These are phyloP conservation scores for Pyricularia grisea DNA, from an alignment of 2,329 filamentous ascomycete genomes.

Conservation along the genomic window DNA sequence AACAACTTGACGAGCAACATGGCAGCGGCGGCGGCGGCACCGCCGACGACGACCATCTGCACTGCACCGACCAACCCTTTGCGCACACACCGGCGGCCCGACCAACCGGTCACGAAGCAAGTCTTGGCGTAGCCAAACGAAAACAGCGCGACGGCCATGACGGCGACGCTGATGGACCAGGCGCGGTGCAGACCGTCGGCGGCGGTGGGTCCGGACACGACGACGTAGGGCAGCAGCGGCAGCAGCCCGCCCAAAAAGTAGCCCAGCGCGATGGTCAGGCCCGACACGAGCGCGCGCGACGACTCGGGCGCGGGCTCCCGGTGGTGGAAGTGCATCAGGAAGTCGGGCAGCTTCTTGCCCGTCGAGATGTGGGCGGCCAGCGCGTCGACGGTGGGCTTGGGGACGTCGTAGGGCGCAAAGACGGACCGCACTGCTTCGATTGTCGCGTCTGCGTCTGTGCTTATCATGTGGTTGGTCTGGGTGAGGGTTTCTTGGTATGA, in stretches of 20 bases:
- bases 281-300: constrained; percentile 38
- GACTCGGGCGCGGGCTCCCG: constrained; percentile 27
- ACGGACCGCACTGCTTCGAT: constrained; percentile 32
- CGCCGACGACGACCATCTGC: constrained; percentile 29
- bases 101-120: constrained; percentile 18
- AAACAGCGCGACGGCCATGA: constrained; percentile 52
- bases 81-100: constrained; percentile 6
- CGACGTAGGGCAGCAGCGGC: constrained; percentile 58
- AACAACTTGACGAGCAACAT: constrained; percentile 25
- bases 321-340: constrained; percentile 45
- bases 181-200: constrained; percentile 27
- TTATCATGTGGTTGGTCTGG: constrained; percentile 27
- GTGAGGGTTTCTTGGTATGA: constrained; percentile 34
- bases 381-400: constrained; percentile 23
- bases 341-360: constrained; percentile 29
- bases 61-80: constrained; percentile 19
- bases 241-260: constrained; percentile 61
- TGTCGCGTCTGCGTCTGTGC: constrained; percentile 26
- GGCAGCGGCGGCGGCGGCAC: constrained; percentile 24
- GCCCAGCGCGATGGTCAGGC: constrained; percentile 52
- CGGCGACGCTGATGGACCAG: constrained; percentile 45
- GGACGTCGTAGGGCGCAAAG: constrained; percentile 29
- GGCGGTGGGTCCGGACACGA: constrained; percentile 28
- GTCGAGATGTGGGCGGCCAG: constrained; percentile 36
- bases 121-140: constrained; percentile 55